Evolutionary conservation across 225 moss, liverwort and hornwort genomes (phyloP), one percentile per base, ranked within the genome.

Genomic region (Polytrichum commune): DNA sequence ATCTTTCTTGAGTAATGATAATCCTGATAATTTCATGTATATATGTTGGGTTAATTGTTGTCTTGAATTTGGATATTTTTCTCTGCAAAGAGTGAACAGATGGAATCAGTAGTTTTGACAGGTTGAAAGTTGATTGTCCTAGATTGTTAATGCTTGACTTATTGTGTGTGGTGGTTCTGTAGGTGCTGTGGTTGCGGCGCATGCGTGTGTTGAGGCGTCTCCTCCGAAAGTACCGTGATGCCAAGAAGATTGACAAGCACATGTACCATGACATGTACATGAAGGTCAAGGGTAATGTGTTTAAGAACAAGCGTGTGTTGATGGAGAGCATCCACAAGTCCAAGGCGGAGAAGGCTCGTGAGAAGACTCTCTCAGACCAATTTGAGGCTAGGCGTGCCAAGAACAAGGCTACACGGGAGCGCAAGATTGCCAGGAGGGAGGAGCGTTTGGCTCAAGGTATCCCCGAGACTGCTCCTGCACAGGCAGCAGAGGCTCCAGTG

Each of bases 251-350:
- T 13, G 91, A 93, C 76, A 92, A 85, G 66, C 92, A 94, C 71
- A 94, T 94, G 94, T 94, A 94, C 78, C 92, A 94, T 30, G 88
- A 86, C 74, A 94, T 94, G 92, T 94, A 94, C 80, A 90, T 94
- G 94, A 94, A 94, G 72, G 94, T 94, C 0, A 94, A 94, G 76
- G 92, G 94, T 60, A 94, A 94, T 27, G 94, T 94, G 3, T 94
- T 94, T 60, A 94, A 94, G 80, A 94, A 94, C 77, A 94, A 94
- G 85, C 85, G 94, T 19, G 94, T 94, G 5, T 75, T 94, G 74
- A 94, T 94, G 94, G 94, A 92, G 73, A 87, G 86, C 74, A 94
- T 94, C 23, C 94, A 94, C 76, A 94, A 92, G 88, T 79, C 92
- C 0, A 94, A 94, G 90, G 94, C 92, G 1, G 94, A 94, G 82